phyloP scores from a whole-genome alignment of 352 stramenopile species.

The Phytophthora uliginosa region DNA sequence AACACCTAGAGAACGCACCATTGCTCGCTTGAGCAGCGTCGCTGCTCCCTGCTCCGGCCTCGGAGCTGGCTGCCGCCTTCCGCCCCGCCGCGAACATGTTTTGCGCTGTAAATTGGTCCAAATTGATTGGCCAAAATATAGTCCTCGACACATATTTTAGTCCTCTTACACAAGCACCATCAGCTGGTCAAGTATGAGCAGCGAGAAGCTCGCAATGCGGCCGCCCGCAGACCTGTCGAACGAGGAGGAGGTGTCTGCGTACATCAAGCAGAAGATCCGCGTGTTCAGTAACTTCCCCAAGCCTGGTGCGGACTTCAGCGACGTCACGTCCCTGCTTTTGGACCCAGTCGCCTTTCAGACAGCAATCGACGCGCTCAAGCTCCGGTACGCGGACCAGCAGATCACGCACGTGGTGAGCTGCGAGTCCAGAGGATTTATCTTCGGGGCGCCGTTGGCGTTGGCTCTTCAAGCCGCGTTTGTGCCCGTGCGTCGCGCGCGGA shows the following conservation, averaged over 20 bases:
- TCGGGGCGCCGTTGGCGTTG: conserved; percentile 77
- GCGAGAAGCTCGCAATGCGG: conserved; percentile 22
- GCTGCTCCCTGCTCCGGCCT: background rate
- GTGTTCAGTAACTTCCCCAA: conserved; percentile 73
- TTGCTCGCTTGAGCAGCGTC: background rate
- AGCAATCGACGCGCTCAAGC: conserved; percentile 73
- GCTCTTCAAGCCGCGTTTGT: conserved; percentile 77
- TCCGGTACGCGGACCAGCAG: conserved; percentile 60
- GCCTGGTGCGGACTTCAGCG: conserved; percentile 67
- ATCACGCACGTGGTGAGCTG: conserved; percentile 88
- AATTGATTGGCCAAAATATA: conserved; percentile 22
- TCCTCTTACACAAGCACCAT: background rate
- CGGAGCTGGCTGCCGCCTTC: conserved; percentile 11
- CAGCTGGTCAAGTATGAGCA: conserved; percentile 29
- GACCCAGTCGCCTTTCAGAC: conserved; percentile 81
- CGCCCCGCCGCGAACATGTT: conserved; percentile 47
- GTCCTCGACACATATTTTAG: conserved; percentile 6
- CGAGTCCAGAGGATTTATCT: conserved; percentile 87
- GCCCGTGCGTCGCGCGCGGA: conserved; percentile 70
- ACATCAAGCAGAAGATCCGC: conserved; percentile 78
- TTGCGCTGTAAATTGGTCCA: conserved; percentile 5
- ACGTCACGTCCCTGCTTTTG: conserved; percentile 80
- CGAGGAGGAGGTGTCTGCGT: conserved; percentile 61
- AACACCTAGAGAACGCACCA: conserved; percentile 1
- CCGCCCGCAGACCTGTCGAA: conserved; percentile 51